phyloP scores from a whole-genome alignment of 306 rosid genomes.

The Dryas alaskensis region DNA sequence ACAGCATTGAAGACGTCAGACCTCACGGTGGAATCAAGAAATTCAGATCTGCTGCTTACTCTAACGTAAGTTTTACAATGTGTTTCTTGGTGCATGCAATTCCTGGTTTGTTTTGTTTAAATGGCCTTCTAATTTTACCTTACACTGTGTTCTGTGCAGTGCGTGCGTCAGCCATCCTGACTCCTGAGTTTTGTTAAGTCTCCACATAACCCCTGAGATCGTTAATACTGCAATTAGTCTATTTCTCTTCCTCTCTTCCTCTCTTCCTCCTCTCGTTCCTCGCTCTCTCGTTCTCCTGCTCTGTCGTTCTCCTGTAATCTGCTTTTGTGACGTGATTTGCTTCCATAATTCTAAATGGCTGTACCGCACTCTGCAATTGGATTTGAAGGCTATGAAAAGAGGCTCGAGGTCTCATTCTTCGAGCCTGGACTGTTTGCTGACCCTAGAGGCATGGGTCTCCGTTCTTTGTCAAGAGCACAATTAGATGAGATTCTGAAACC shows the following conservation, averaged over 20 bases:
- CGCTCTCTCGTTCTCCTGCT: slow-evolving; percentile 19
- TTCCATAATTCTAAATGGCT: slow-evolving; percentile 51
- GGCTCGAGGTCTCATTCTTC: slow-evolving; percentile 82
- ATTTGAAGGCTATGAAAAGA: slow-evolving; percentile 92
- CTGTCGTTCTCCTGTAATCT: not conserved
- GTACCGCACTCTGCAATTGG: slow-evolving; percentile 70
- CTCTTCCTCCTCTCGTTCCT: slow-evolving; percentile 26
- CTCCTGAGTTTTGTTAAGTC: not conserved
- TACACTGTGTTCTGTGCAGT: slow-evolving; percentile 47
- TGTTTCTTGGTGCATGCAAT: not conserved
- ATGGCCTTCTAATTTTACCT: not conserved
- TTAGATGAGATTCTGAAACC: slow-evolving; percentile 76
- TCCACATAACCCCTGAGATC: slow-evolving; percentile 37
- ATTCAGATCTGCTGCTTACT: slow-evolving; percentile 98
- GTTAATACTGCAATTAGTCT: slow-evolving; percentile 23
- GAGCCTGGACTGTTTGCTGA: slow-evolving; percentile 65
- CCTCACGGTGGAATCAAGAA: slow-evolving; percentile 98
- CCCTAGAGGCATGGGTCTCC: slow-evolving; percentile 72
- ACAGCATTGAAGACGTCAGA: slow-evolving; percentile 94
- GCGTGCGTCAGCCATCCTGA: slow-evolving; percentile 96
- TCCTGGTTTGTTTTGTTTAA: not conserved
- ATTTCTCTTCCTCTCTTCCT: slow-evolving; percentile 11
- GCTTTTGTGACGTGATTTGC: slow-evolving; percentile 11
- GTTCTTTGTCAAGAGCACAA: slow-evolving; percentile 58
- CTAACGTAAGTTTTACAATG: slow-evolving; percentile 59